Evolutionary conservation across 129 eudicot genomes (phyloP).

Genomic region (Centella asiatica): DNA sequence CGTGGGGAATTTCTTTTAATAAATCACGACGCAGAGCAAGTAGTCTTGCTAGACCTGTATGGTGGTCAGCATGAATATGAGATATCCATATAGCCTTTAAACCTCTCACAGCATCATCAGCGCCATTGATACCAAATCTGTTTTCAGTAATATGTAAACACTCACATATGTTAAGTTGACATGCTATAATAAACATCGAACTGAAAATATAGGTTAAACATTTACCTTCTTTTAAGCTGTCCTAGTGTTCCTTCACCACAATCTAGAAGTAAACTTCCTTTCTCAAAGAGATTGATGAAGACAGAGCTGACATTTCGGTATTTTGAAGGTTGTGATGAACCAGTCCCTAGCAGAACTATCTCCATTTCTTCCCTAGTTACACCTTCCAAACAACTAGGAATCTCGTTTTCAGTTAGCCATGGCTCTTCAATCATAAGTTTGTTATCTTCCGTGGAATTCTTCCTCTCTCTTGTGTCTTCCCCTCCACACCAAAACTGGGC

Average conservation of each 20-base stretch:
- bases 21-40: constrained; percentile 76
- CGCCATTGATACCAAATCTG: constrained; percentile 12
- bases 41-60: constrained; percentile 80
- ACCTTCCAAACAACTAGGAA: constrained; percentile 65
- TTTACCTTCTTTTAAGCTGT: constrained; percentile 87
- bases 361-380: constrained; percentile 79
- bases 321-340: constrained; percentile 95
- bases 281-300: constrained; percentile 76
- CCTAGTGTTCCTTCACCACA: constrained; percentile 96
- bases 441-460: constrained; percentile 7
- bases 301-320: constrained; percentile 84
- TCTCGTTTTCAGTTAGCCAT: constrained; percentile 39
- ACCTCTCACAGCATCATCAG: constrained; percentile 26
- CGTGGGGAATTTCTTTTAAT: constrained; percentile 59
- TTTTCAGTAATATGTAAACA: background rate
- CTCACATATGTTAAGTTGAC: background rate
- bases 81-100: constrained; percentile 86
- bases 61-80: constrained; percentile 94
- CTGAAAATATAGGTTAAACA: background rate
- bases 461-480: constrained; percentile 16
- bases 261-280: constrained; percentile 73
- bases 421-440: constrained; percentile 55
- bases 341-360: constrained; percentile 92
- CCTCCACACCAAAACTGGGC: constrained; percentile 34
- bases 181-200: background rate